These are phyloP conservation scores for Syzygium syzygioides DNA, from an alignment of 441 rosid species.

Conservation along the genomic window DNA sequence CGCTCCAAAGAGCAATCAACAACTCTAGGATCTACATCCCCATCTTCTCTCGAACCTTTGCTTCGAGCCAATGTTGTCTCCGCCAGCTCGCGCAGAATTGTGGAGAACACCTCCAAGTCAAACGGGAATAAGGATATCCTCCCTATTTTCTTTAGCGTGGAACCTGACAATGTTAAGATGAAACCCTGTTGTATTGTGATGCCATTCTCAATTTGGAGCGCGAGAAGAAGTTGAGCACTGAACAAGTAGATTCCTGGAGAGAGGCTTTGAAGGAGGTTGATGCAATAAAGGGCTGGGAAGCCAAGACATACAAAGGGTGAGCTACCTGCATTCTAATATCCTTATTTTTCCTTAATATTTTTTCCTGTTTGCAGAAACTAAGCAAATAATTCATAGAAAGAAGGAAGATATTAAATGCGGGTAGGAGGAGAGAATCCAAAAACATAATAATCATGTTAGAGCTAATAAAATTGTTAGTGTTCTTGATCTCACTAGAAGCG, in stretches of 20 bases:
- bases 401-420: rapidly evolving
- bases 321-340: not conserved
- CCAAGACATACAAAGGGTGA: not conserved
- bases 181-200: rapidly evolving
- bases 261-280: not conserved
- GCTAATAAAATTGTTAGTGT: not conserved
- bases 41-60: not conserved
- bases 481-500: too few species aligned
- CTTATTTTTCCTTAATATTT: not conserved
- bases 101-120: not conserved
- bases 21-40: not conserved
- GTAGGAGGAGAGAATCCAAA: not conserved
- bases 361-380: not conserved
- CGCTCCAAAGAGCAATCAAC: rapidly evolving
- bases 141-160: not conserved
- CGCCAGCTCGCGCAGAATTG: rapidly evolving
- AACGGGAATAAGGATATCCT: not conserved
- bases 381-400: not conserved
- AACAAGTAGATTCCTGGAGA: not conserved
- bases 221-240: not conserved
- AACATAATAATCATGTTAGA: not conserved
- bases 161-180: not conserved
- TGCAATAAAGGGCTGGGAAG: not conserved
- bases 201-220: not conserved
- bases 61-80: not conserved